A percentile compares a stretch with the other conserved stretches of the same genome.
These are phyloP conservation scores for Phaseolus coccineus DNA, from an alignment of 331 rosid species.

Conservation along the genomic window DNA sequence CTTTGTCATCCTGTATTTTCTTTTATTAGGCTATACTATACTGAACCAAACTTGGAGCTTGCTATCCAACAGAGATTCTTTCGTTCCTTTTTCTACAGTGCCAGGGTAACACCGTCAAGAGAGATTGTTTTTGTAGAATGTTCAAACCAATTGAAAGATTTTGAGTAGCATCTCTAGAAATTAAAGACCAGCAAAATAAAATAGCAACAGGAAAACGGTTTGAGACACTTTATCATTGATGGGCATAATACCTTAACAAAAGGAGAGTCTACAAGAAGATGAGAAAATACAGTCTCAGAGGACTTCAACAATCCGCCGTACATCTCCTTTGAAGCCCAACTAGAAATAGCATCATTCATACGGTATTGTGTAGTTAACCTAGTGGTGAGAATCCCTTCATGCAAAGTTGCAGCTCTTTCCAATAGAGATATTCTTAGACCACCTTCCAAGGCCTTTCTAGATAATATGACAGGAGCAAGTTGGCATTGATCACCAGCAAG, in stretches of 20 bases:
- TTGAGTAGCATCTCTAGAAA: slow-evolving; percentile 20
- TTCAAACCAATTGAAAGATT: slow-evolving; percentile 1
- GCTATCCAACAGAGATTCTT: not conserved
- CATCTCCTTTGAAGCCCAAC: slow-evolving; percentile 95
- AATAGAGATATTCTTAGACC: slow-evolving; percentile 83
- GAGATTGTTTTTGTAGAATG: slow-evolving; percentile 3
- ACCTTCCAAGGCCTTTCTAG: slow-evolving; percentile 80
- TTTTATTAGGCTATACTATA: not conserved
- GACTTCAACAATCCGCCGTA: slow-evolving; percentile 75
- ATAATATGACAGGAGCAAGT: slow-evolving; percentile 86
- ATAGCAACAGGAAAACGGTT: not conserved
- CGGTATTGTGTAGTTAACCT: slow-evolving; percentile 74
- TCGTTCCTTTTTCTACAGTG: not conserved
- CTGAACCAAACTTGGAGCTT: not conserved
- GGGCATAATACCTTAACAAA: slow-evolving; percentile 70
- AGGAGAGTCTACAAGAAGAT: slow-evolving; percentile 81
- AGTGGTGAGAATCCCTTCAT: slow-evolving; percentile 67
- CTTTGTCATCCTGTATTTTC: not conserved
- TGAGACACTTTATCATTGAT: slow-evolving; percentile 1
- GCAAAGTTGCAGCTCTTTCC: slow-evolving; percentile 77
- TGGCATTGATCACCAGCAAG: slow-evolving; percentile 89
- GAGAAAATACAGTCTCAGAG: slow-evolving; percentile 67
- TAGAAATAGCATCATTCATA: slow-evolving; percentile 82
- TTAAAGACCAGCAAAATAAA: not conserved
- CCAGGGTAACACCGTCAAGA: not conserved